A percentile compares a stretch with the other conserved stretches of the same genome.
These are phyloP conservation scores for Chytriomyces sp. DNA, from an alignment of 192 early-diverging fungal genomes.

Conservation along the genomic window DNA sequence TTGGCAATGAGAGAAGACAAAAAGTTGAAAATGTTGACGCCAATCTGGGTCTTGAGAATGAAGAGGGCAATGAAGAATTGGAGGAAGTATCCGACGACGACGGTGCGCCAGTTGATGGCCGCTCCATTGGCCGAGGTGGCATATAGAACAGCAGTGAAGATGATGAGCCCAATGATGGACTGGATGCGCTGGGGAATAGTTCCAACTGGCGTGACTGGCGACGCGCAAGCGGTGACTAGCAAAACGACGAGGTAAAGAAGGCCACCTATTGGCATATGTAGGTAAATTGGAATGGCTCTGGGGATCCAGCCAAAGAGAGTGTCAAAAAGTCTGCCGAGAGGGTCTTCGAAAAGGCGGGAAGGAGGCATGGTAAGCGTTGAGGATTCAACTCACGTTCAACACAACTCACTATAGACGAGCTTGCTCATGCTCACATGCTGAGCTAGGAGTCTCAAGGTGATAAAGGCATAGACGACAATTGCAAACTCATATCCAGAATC, in stretches of 20 bases:
- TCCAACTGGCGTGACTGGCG: conserved; percentile 47
- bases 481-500: conserved; percentile 44
- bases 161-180: conserved; percentile 69
- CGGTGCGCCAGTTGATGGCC: conserved; percentile 74
- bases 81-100: conserved; percentile 65
- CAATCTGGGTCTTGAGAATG: conserved; percentile 71
- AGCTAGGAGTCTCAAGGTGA: conserved; percentile 50
- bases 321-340: conserved; percentile 40
- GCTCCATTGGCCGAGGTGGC: conserved; percentile 63
- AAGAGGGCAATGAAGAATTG: conserved; percentile 83
- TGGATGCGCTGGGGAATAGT: conserved; percentile 74
- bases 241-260: conserved; percentile 54
- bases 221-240: conserved; percentile 56
- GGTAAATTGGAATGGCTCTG: conserved; percentile 37
- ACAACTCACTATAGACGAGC: conserved; percentile 33
- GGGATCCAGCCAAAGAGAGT: conserved; percentile 28
- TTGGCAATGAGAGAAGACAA: conserved; percentile 53
- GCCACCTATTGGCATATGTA: conserved; percentile 51
- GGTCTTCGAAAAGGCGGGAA: neutral
- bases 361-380: neutral
- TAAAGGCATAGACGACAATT: conserved; percentile 42
- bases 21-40: conserved; percentile 74
- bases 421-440: conserved; percentile 50
- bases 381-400: neutral
- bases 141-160: conserved; percentile 54